Evolutionary conservation across 441 rosid genomes (phyloP), one percentile per base, ranked within the genome.

Genomic region (Bruguiera hainesii): DNA sequence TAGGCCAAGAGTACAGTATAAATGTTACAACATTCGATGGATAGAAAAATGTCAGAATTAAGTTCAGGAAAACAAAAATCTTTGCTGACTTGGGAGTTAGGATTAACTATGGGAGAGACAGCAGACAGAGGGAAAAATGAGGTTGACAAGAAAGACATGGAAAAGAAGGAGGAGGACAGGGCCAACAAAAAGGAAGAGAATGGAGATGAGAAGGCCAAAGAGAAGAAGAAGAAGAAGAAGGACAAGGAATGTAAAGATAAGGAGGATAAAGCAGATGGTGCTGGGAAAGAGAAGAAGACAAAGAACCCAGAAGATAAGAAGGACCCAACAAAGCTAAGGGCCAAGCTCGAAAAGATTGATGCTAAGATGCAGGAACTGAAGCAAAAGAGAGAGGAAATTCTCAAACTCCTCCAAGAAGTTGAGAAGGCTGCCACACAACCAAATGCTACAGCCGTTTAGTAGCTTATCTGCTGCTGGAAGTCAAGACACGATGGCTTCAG

Each of bases 301-400:
- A 83, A 84, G 83, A 85, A 85, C 75, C 88, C 93, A 29, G 89
- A 85, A 81, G 93, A 87, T 66, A 88, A 86, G 64, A 82, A 78
- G 30, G 88, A 84, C 69, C 87, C 90, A 9, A 73, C 71, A 35
- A 86, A 87, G 59, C 73, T 91, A 31, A 89, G 69, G 75, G 83
- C 78, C 23, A 89, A 88, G 67, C 88, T 89, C 13, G 72, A 75
- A 67, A 88, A 86, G 76, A 48, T 86, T 26, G 91, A 92, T 7
- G 74, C 82, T 72, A 84, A 89, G 75, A 91, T 88, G 49, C 80
- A 86, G 71, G 87, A 70, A 16, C 72, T 89, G 60, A 69, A 58
- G 6, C 2, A 33, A 2, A 89, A 91, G 84, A 83, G 82, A 74
- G 84, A 84, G 55, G 90, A 87, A 26, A 66, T 89, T 60, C 46